Evolutionary conservation across 495 filamentous ascomycete genomes (phyloP).

Genomic region (Hypomontagnella monticulosa): DNA sequence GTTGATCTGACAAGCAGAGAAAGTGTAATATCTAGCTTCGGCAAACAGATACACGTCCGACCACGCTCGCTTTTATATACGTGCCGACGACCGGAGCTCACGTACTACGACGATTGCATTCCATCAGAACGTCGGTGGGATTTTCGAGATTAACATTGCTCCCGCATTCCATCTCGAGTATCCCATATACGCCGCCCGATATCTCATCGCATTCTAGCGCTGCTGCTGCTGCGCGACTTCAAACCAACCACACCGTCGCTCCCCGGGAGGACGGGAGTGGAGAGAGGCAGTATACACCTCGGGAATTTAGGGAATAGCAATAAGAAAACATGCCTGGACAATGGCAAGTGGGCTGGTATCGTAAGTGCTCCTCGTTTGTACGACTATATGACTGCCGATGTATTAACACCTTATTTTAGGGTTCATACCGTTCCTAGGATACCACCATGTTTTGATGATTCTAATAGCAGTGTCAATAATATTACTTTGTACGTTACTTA

Average conservation of each 20-base stretch:
- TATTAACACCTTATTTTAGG: slow-evolving; percentile 61
- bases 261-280: slow-evolving; percentile 56
- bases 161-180: slow-evolving; percentile 42
- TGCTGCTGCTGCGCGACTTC: slow-evolving; percentile 40
- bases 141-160: slow-evolving; percentile 42
- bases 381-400: slow-evolving; percentile 3
- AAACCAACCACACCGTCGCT: slow-evolving; percentile 47
- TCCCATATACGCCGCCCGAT: slow-evolving; percentile 21
- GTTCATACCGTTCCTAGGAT: slow-evolving; percentile 93
- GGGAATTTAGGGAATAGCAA: slow-evolving; percentile 33
- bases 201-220: slow-evolving; percentile 40
- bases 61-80: slow-evolving; percentile 27
- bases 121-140: slow-evolving; percentile 34
- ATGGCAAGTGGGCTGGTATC: slow-evolving; percentile 59
- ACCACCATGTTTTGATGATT: slow-evolving; percentile 99
- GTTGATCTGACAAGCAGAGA: slow-evolving; percentile 40
- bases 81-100: slow-evolving; percentile 3
- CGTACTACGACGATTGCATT: slow-evolving; percentile 30
- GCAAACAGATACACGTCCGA: slow-evolving; percentile 7
- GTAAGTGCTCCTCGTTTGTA: slow-evolving; percentile 44
- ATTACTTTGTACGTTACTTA: slow-evolving; percentile 79
- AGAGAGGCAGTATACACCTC: slow-evolving; percentile 35
- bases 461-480: slow-evolving; percentile 94
- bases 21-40: slow-evolving; percentile 17
- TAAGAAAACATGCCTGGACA: slow-evolving; percentile 42